Evolutionary conservation across 257 asterid species (phyloP).

Genomic region (Dorcoceras hygrometricum): DNA sequence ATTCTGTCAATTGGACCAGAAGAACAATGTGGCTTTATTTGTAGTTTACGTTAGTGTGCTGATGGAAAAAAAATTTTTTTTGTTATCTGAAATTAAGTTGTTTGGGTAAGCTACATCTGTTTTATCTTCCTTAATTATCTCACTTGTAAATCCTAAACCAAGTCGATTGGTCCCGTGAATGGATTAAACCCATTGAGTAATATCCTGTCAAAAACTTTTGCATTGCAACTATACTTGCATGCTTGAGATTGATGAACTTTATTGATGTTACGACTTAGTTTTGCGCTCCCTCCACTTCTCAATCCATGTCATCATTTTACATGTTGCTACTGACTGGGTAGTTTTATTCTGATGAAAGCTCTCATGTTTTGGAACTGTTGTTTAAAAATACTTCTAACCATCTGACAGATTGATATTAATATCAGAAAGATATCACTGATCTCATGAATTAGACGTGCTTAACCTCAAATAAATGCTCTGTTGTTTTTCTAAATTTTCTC

Average conservation of each 20-base stretch:
- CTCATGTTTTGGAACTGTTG: not conserved
- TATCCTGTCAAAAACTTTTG: not conserved
- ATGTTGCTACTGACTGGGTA: not conserved
- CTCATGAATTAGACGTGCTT: not conserved
- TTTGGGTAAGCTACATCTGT: not conserved
- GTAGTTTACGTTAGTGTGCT: not conserved
- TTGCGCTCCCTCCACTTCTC: too few species aligned
- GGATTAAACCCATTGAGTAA: not conserved
- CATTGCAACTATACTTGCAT: not conserved
- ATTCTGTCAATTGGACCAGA: too few species aligned
- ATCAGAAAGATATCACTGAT: not conserved
- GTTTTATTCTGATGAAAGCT: not conserved
- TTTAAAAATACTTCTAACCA: not conserved
- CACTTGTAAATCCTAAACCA: not conserved
- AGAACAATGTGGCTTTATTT: not conserved
- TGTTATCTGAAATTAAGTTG: not conserved
- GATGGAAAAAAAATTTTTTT: not conserved
- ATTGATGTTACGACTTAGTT: not conserved
- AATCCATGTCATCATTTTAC: not conserved
- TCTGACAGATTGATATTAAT: not conserved
- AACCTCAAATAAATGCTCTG: not conserved
- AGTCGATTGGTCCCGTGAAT: not conserved
- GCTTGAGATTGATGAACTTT: not conserved
- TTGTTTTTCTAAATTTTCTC: conserved; percentile 3
- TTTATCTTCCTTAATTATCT: not conserved